These are phyloP conservation scores for Aureoboletus auriporus DNA, from an alignment of 768 basidiomycete species.

Conservation along the genomic window DNA sequence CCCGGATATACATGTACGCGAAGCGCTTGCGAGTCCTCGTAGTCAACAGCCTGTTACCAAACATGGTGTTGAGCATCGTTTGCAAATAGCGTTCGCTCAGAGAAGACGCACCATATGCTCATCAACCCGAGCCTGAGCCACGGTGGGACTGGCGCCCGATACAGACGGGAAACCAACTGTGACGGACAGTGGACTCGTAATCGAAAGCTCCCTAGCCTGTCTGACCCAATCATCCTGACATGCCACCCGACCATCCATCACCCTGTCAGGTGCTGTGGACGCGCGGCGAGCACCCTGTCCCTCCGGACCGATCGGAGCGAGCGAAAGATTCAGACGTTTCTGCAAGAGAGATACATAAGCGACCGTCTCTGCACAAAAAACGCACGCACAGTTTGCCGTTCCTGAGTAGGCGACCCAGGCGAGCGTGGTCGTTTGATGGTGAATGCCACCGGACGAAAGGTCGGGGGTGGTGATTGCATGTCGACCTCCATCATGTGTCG, in stretches of 20 bases:
- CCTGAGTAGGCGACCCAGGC: slow-evolving; percentile 44
- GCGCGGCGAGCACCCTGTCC: slow-evolving; percentile 26
- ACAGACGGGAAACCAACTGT: slow-evolving; percentile 10
- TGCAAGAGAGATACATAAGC: slow-evolving; percentile 19
- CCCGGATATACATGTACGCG: slow-evolving; percentile 11
- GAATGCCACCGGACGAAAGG: slow-evolving; percentile 37
- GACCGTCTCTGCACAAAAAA: neutral
- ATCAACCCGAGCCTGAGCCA: slow-evolving; percentile 29
- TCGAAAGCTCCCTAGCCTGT: slow-evolving; percentile 63
- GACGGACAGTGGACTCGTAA: slow-evolving; percentile 30
- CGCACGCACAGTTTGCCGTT: slow-evolving; percentile 50
- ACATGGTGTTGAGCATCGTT: slow-evolving; percentile 7
- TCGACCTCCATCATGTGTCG: slow-evolving; percentile 50
- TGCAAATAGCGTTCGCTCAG: neutral
- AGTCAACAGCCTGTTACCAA: slow-evolving; percentile 20
- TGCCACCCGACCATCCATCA: slow-evolving; percentile 29
- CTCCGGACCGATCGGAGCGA: slow-evolving; percentile 32
- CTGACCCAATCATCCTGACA: slow-evolving; percentile 73
- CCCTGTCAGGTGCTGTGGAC: slow-evolving; percentile 22
- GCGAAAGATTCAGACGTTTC: slow-evolving; percentile 50
- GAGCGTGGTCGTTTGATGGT: slow-evolving; percentile 57
- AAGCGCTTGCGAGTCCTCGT: slow-evolving; percentile 15
- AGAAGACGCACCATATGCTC: slow-evolving; percentile 42
- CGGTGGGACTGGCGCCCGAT: neutral
- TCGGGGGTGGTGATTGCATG: slow-evolving; percentile 40